Conservation (phyloP, 176 grass and related monocot species). For the Oryza longistaminata region DNA sequence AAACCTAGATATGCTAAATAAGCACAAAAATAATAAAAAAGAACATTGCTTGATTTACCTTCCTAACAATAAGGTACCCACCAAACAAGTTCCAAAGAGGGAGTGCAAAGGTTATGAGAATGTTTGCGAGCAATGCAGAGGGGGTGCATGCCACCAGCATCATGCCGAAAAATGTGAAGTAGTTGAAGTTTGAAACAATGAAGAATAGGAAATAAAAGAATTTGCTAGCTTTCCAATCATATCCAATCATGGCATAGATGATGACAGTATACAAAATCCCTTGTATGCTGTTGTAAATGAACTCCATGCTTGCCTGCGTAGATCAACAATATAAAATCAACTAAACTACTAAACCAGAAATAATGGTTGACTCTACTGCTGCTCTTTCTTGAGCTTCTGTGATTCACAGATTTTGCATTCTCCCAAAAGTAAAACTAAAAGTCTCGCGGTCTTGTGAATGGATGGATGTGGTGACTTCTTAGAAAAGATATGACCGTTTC, state of each 20-base stretch:
- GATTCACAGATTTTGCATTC: too few species aligned
- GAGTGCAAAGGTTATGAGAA: conserved; percentile 62
- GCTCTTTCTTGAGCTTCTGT: too few species aligned
- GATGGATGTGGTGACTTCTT: neutral
- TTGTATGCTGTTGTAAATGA: conserved; percentile 65
- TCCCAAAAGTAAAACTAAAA: neutral
- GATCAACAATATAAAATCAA: neutral
- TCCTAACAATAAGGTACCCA: conserved; percentile 63
- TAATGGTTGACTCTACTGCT: too few species aligned
- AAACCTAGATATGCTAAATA: neutral
- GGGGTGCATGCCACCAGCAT: conserved; percentile 73
- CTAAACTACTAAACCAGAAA: too few species aligned
- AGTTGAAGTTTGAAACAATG: conserved; percentile 62
- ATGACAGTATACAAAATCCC: conserved; percentile 60
- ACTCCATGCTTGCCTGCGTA: conserved; percentile 56
- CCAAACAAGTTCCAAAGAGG: conserved; percentile 80
- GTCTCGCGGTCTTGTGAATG: neutral
- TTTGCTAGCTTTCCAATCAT: conserved; percentile 53
- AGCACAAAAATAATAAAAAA: neutral
- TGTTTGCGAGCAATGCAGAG: conserved; percentile 53
- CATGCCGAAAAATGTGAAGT: conserved; percentile 81
- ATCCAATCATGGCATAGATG: conserved; percentile 80
- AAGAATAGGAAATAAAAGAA: conserved; percentile 91
- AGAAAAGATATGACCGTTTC: too few species aligned
- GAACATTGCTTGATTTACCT: conserved; percentile 35